Evolutionary conservation across 2,329 filamentous ascomycete genomes (phyloP).

Genomic region (Colletotrichum costaricense): DNA sequence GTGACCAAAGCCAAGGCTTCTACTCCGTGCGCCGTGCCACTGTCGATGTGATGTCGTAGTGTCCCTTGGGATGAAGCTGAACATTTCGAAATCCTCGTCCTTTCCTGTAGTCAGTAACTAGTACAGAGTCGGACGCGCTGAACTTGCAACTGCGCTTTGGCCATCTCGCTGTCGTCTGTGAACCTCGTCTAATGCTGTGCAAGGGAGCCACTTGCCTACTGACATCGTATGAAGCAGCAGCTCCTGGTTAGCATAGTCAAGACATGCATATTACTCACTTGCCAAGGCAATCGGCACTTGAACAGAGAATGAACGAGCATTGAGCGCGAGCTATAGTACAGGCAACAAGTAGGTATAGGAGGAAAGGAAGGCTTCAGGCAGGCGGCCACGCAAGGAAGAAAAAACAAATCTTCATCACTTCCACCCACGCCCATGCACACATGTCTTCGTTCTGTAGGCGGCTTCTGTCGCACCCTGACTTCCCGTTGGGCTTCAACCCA

Average conservation of each 20-base stretch:
- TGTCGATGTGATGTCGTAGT: neutral
- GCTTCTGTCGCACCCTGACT: constrained; percentile 2
- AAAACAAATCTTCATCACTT: constrained; percentile 30
- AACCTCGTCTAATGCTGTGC: neutral
- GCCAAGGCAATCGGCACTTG: neutral
- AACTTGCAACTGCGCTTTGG: neutral
- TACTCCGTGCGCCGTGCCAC: neutral
- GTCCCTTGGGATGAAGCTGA: neutral
- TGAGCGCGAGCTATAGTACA: constrained; percentile 36
- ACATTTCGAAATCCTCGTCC: no score
- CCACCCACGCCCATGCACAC: constrained; percentile 25
- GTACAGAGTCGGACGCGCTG: neutral
- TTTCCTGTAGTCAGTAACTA: no score
- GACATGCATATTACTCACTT: neutral
- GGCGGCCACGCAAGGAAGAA: constrained; percentile 33
- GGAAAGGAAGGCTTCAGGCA: constrained; percentile 32
- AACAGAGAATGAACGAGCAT: constrained; percentile 39
- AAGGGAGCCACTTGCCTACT: neutral
- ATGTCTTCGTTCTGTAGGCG: constrained; percentile 28
- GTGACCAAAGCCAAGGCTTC: neutral
- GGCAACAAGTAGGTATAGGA: constrained; percentile 36
- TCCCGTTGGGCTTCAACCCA: neutral
- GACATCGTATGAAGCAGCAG: no score
- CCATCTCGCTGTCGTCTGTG: neutral
- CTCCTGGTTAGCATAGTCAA: neutral